Evolutionary conservation across 2,329 filamentous ascomycete genomes (phyloP), one percentile per base, ranked within the genome.

Genomic region (Aspergillus tubingensis): DNA sequence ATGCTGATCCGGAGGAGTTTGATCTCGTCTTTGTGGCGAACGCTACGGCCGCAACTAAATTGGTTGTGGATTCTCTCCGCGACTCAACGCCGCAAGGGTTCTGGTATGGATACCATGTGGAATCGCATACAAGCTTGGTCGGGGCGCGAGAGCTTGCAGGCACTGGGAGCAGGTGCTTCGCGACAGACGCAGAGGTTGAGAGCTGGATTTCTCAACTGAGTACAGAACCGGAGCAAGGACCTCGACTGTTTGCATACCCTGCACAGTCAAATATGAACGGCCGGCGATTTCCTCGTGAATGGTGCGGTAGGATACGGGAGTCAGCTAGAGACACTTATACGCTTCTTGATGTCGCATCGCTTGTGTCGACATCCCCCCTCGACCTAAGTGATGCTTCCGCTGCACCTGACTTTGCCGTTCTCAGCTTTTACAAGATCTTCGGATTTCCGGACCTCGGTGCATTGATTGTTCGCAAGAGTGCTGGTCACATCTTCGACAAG

Each of bases 361-460:
- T 91, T 10, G 89, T 88, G 8, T 88, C 92, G 7, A 96, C 93
- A 0, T 86, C 90, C 4, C 86, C 86, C 1, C 80, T 98, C 6
- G 85, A 96, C 70, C 79, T 98, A 2, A 81, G 85, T 58, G 78
- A 90, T 66, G 67, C 82, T 0, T 78, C 80, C 0, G 72, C 77
- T 0, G 87, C 89, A 0, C 91, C 94, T 1, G 94, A 98, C 73
- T 98, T 98, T 66, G 89, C 86, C 0, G 90, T 91, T 0, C 71
- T 98, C 44, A 97, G 93, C 74, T 87, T 98, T 65, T 96, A 97
- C 79, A 99, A 98, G 75, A 93, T 97, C n/a, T 98, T 98, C 74
- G 94, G 95, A 1, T 97, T 97, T 65, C 94, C 94, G 0, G 91
- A 98, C 72, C 81, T 98, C 2, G 94, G 94, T 1, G 92, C 88